Evolutionary conservation across 164 flowering plant species (phyloP).

Genomic region (Platanus orientalis): DNA sequence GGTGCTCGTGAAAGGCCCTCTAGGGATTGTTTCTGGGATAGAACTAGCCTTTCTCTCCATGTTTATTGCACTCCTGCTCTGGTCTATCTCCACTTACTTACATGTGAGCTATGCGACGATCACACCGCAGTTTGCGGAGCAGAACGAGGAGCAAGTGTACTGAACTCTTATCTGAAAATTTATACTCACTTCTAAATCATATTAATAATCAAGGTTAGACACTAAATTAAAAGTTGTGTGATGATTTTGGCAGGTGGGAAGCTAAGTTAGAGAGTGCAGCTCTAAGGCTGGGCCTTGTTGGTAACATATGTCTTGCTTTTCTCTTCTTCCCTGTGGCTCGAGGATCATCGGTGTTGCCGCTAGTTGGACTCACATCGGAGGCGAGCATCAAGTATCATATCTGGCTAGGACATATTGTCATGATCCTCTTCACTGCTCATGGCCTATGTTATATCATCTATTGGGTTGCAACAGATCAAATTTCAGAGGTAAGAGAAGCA

Average conservation of each 20-base stretch:
- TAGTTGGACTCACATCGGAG: conserved; percentile 67
- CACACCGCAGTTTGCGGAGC: conserved; percentile 19
- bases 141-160: conserved; percentile 35
- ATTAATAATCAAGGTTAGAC: too few relatives aligned
- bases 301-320: conserved; percentile 58
- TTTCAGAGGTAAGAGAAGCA: conserved; percentile 33
- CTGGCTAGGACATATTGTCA: conserved; percentile 67
- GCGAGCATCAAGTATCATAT: conserved; percentile 64
- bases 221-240: neutral
- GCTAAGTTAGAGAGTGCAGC: conserved; percentile 34
- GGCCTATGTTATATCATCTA: conserved; percentile 40
- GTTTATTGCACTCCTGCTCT: conserved; percentile 66
- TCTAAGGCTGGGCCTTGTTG: conserved; percentile 50
- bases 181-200: neutral
- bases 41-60: conserved; percentile 54
- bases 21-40: conserved; percentile 58
- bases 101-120: conserved; percentile 28
- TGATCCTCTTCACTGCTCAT: conserved; percentile 58
- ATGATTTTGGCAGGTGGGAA: conserved; percentile 49
- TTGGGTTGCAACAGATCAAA: conserved; percentile 38
- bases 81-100: conserved; percentile 49
- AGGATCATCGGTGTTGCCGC: conserved; percentile 63
- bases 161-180: neutral
- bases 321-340: conserved; percentile 78
- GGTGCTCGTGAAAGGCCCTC: conserved; percentile 59